Evolutionary conservation across 768 basidiomycete species (phyloP).

Genomic region (Tephrocybe rancida): DNA sequence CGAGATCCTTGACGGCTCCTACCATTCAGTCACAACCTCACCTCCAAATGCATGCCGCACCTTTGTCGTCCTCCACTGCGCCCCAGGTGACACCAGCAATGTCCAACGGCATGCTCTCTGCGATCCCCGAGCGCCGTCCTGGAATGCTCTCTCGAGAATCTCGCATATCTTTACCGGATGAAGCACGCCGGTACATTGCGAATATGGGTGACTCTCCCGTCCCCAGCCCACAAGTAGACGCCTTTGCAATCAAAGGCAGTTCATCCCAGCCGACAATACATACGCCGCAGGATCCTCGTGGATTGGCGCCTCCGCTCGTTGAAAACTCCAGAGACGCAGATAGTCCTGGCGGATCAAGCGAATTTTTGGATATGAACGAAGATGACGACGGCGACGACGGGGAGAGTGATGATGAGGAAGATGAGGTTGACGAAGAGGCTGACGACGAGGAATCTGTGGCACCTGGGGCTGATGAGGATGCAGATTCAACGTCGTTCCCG

Average conservation of each 20-base stretch:
- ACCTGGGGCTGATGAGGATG: conserved; percentile 35
- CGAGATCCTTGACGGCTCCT: conserved; percentile 9
- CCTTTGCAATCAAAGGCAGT: conserved; percentile 30
- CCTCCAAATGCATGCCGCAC: conserved; percentile 19
- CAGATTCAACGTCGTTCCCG: conserved; percentile 14
- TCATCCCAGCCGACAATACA: conserved; percentile 6
- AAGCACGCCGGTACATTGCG: conserved; percentile 72
- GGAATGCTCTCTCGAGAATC: conserved; percentile 59
- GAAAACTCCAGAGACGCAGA: conserved; percentile 8
- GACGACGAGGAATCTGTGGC: conserved; percentile 17
- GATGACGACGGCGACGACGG: conserved; percentile 43
- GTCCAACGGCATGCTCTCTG: conserved; percentile 30
- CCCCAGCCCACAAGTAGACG: conserved; percentile 50
- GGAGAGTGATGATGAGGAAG: conserved; percentile 29
- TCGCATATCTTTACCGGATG: conserved; percentile 72
- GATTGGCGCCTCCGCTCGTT: conserved; percentile 4
- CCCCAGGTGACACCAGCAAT: conserved; percentile 21
- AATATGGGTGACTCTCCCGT: conserved; percentile 67
- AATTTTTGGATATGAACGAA: conserved; percentile 72
- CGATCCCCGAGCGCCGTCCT: conserved; percentile 34
- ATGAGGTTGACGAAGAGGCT: conserved; percentile 29
- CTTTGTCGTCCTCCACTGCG: conserved; percentile 19
- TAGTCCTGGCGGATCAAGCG: conserved; percentile 30
- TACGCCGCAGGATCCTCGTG: not conserved
- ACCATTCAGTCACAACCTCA: conserved; percentile 10